Percentiles rank a stretch among this genome's conserved stretches.
Evolutionary conservation across 2,329 filamentous ascomycete genomes (phyloP).

Genomic region (Hortaea werneckii): DNA sequence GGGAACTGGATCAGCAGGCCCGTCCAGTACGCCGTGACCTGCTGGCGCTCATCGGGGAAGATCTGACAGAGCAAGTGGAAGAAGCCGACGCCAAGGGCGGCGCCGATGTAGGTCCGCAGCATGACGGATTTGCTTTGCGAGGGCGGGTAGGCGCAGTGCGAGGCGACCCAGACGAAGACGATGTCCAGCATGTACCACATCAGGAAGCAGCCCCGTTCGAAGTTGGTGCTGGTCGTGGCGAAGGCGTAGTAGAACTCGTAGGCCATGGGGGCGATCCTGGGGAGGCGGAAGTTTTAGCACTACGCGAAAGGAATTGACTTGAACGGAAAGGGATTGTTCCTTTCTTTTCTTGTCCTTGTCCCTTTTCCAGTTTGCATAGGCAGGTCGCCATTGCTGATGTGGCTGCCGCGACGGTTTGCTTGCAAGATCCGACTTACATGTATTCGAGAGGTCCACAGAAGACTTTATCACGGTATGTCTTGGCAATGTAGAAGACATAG

Average conservation of each 20-base stretch:
- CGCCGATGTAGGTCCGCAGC: conserved; percentile 11
- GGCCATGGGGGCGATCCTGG: neutral
- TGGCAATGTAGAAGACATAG: conserved; percentile 31
- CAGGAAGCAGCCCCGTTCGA: conserved; percentile 28
- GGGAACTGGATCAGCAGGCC: conserved; percentile 29
- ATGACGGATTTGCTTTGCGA: conserved; percentile 4
- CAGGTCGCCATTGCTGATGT: too few species aligned
- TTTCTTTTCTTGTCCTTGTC: too few species aligned
- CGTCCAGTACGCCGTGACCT: conserved; percentile 32
- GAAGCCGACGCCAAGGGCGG: conserved; percentile 22
- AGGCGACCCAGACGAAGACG: conserved; percentile 20
- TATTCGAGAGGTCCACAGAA: conserved; percentile 23
- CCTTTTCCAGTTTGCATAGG: too few species aligned
- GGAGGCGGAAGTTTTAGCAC: neutral
- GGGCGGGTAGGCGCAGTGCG: neutral
- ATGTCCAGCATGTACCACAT: conserved; percentile 30
- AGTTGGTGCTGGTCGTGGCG: conserved; percentile 24
- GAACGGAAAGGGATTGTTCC: too few species aligned
- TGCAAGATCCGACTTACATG: conserved; percentile 5
- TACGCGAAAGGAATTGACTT: too few species aligned
- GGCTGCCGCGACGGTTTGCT: too few species aligned
- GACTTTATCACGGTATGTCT: conserved; percentile 27
- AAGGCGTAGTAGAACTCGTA: conserved; percentile 26
- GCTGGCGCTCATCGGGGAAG: conserved; percentile 31
- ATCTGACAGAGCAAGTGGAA: conserved; percentile 19